Base-by-base conservation (phyloP, 2,329 filamentous ascomycete genomes). In the Trichoderma sp. region DNA sequence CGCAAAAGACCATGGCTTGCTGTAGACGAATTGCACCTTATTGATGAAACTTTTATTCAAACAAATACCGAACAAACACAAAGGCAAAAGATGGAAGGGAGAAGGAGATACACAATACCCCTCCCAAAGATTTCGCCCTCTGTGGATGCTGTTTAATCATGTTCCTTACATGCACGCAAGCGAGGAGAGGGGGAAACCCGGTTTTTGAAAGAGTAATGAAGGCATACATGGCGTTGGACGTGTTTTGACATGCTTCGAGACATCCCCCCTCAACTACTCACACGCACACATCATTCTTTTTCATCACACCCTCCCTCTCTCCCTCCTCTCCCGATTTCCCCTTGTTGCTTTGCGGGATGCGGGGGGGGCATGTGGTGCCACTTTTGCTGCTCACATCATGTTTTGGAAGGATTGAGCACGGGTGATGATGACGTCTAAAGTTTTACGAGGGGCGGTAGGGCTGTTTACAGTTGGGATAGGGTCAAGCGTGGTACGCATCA, bases 141-240 rank as follows among this genome's bases (percentile, higher is more conserved):
- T 22, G 10, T n/a, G 22, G 48, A 53, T 37, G 29, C 13, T 29
- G 29, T 63, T 37, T 57, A 42, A 19, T 25, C 45, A 37, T n/a
- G 4, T 53, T 22, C 48, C 32, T 22, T 29, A 29, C 10, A 37
- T 53, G 45, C 29, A 63, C 42, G 59, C 59, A 63, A 63, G 45
- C 59, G 27, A 37, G 35, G 45, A 25, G 25, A 32, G 35, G 37
- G 34, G n/a, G 19, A 29, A 25, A 25, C 5, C 5, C 22, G 6
- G 25, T 35, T 48, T 13, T 60, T 59, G 22, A 60, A 59, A 25
- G 39, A 60, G 27, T 73, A 74, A 74, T 76, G n/a, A n/a, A n/a
- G n/a, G 73, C 75, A 76, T 77, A 76, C 74, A 77, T 70, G 76
- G 74, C 76, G 74, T 77, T 76, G 74, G 75, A 75, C 64, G 57